Percentiles rank a stretch among this genome's conserved stretches.
These are phyloP conservation scores for Porphyra umbilicalis DNA, from an alignment of 31 red algal species.

Conservation along the genomic window DNA sequence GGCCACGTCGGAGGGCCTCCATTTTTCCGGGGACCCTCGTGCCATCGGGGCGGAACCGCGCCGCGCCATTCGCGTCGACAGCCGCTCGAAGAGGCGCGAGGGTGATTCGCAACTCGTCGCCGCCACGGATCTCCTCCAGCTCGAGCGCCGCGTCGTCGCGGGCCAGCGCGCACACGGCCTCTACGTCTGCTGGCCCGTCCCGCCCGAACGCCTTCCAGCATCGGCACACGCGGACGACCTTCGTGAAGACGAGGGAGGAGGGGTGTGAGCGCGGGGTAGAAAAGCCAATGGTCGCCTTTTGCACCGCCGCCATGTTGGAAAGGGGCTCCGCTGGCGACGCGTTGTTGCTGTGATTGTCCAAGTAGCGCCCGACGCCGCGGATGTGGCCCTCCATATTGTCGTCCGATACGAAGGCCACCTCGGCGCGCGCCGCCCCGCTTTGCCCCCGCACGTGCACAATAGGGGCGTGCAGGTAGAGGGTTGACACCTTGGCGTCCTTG, in stretches of 20 bases:
- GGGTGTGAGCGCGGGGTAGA: background rate
- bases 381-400: background rate
- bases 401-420: background rate
- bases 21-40: background rate
- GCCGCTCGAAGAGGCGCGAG: background rate
- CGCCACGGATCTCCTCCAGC: no score
- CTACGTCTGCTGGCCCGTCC: background rate
- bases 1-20: background rate
- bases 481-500: background rate
- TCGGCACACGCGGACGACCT: background rate
- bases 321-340: background rate
- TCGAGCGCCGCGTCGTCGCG: background rate
- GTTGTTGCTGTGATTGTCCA: background rate
- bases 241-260: background rate
- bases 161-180: background rate
- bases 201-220: background rate
- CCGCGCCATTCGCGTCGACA: background rate
- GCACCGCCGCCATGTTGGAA: background rate
- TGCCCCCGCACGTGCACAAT: background rate
- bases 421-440: no score
- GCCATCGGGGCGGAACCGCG: no score
- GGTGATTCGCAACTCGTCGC: background rate
- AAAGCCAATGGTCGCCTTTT: background rate
- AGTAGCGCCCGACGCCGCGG: background rate
- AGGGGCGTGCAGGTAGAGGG: background rate